Evolutionary conservation across 495 filamentous ascomycete species (phyloP).

Genomic region (Neurospora sp.): DNA sequence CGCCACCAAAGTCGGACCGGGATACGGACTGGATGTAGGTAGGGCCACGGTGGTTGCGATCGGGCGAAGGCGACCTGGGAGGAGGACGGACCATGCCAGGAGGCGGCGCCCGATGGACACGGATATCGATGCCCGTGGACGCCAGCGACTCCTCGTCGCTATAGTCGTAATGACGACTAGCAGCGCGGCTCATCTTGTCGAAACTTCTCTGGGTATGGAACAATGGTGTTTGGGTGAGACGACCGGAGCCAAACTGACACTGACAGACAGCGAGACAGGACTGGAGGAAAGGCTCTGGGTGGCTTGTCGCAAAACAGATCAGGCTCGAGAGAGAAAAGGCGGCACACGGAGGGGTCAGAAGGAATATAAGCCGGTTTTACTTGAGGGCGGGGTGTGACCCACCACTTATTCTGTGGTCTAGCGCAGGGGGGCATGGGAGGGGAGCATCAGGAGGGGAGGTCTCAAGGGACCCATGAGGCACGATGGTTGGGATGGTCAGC

Average conservation of each 20-base stretch:
- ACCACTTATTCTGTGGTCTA: constrained; percentile 23
- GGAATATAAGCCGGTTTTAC: constrained; percentile 16
- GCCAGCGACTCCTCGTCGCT: constrained; percentile 19
- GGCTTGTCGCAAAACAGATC: neutral
- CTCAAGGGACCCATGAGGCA: neutral
- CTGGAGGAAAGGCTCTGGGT: neutral
- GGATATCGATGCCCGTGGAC: constrained; percentile 29
- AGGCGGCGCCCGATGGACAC: constrained; percentile 21
- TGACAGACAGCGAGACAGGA: neutral
- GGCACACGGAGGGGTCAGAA: constrained; percentile 22
- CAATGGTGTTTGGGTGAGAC: neutral
- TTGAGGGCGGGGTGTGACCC: constrained; percentile 24
- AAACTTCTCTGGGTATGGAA: neutral
- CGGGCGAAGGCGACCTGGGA: neutral
- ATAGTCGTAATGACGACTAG: constrained; percentile 12
- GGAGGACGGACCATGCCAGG: constrained; percentile 17
- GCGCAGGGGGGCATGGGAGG: constrained; percentile 1
- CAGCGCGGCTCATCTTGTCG: neutral
- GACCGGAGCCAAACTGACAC: neutral
- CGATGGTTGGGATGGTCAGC: neutral
- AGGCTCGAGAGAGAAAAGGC: constrained; percentile 1
- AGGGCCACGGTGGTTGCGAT: constrained; percentile 15
- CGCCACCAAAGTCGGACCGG: neutral
- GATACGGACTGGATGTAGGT: constrained; percentile 29
- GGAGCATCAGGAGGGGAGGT: neutral